Evolutionary conservation across 768 basidiomycete species (phyloP), one percentile per base, ranked within the genome.

Genomic region (Boletales sp.): DNA sequence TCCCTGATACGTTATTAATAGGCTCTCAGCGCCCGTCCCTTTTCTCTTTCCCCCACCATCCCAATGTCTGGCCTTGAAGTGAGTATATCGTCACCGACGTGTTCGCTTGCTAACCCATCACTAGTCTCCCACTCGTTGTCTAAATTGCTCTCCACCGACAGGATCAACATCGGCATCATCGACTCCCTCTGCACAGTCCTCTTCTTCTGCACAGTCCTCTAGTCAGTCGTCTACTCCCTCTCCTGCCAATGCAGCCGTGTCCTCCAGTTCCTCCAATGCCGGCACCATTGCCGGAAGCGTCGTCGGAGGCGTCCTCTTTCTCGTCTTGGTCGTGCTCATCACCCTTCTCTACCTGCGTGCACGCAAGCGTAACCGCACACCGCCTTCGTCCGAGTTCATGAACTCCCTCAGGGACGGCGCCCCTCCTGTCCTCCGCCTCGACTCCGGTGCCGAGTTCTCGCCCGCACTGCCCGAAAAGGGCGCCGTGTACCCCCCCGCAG

Each of bases 371-470:
- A 70, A 61, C 21, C 74, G 69, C 44, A 72, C 68, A n/a, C 72
- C 81, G 1, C 84, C 85, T 4, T 83, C 83, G 14, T 72, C 81
- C 15, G 82, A 83, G 54, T 85, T 84, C 62, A 64, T 80, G 37
- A 61, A 66, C 18, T 62, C 63, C 29, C 49, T 65, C 46, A 54
- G 47, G 39, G 51, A 44, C 0, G 67, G 67, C 15, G 40, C 44
- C 12, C 2, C 56, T 6, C 66, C 66, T 10, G 53, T 67, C 34
- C 51, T 67, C 15, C 68, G 65, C 14, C 54, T 69, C 15, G 65
- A 62, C 8, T 58, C 56, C 2, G 57, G 58, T n/a, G 51, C 55
- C 31, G 44, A 51, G 14, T 56, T 50, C 31, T 43, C 48, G 4
- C 53, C 55, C 8, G 29, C 57, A 0, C 45, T 52, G 2, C 24